A percentile compares a stretch with the other conserved stretches of the same genome.
phyloP scores from a whole-genome alignment of 441 rosid species.

The Mallotus repandus region DNA sequence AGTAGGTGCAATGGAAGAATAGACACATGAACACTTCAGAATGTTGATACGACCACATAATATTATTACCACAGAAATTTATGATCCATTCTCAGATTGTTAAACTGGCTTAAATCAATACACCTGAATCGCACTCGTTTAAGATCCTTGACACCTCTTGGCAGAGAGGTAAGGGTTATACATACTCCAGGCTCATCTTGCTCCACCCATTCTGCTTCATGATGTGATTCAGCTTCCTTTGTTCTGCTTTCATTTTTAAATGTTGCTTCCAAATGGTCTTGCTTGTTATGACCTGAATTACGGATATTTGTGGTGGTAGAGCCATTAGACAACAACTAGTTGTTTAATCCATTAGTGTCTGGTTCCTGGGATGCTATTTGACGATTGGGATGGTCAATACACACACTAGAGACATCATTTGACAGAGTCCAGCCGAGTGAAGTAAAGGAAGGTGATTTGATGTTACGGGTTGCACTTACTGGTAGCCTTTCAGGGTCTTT shows the following conservation, averaged over 20 bases:
- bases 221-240: constrained; percentile 59
- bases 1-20: no score
- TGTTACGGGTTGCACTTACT: constrained; percentile 55
- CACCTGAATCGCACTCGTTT: constrained; percentile 97
- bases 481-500: constrained; percentile 90
- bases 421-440: constrained; percentile 55
- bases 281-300: constrained; percentile 37
- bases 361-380: constrained; percentile 45
- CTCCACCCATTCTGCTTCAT: constrained; percentile 87
- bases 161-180: constrained; percentile 76
- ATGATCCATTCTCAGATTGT: neutral
- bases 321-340: constrained; percentile 55
- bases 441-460: constrained; percentile 56
- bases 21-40: no score
- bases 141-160: constrained; percentile 86
- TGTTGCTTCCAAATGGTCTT: constrained; percentile 52
- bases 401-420: constrained; percentile 41
- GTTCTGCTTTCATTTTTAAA: constrained; percentile 49
- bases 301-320: constrained; percentile 39
- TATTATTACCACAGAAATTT: no score
- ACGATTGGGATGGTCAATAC: constrained; percentile 48
- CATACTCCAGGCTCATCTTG: constrained; percentile 97
- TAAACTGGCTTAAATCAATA: constrained; percentile 5
- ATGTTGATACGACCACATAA: no score
- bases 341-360: constrained; percentile 46